Evolutionary conservation across 768 basidiomycete genomes (phyloP), one percentile per base, ranked within the genome.

Genomic region (Tephrocybe sp.): DNA sequence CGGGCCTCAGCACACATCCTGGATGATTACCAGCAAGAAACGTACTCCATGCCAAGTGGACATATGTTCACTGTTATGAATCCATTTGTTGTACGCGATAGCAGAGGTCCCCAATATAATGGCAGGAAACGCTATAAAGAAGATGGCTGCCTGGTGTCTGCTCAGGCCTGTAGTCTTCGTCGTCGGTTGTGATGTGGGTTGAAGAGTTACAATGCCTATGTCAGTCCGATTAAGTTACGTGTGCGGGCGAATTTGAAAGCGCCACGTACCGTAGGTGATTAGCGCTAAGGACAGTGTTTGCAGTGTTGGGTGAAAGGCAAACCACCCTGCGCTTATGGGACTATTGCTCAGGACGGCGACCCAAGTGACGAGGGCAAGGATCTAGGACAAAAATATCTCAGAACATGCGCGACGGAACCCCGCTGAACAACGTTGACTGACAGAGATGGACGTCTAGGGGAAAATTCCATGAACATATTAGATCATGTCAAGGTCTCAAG

Each of bases 11-110:
- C n/a, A n/a, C n/a, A n/a, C n/a, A n/a, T n/a, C n/a, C n/a, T n/a
- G n/a, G n/a, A n/a, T n/a, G n/a, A n/a, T n/a, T n/a, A n/a, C n/a
- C n/a, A n/a, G n/a, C n/a, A n/a, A n/a, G n/a, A n/a, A n/a, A 61
- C 82, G 58, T 63, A 89, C 87, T 3, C 80, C 83, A 67, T 93
- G 92, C 88, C 86, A 89, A 8, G 82, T 78, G 4, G 74, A 77
- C 52, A 89, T 86, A 60, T 92, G 91, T 4, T 69, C 51, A 1
- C 73, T 73, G 5, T 57, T 66, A 44, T 77, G 68, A 0, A 74
- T 47, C 35, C 64, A 66, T 62, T 94, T 94, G 60, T 85, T 83
- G 47, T 76, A 76, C 44, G 75, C 68, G 39, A 93, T 78, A 1
- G 84, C 76, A n/a, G 72, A 63, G 1, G 81, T 77, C 2, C 90